Percentiles rank a stretch among this genome's conserved stretches.
Conservation (phyloP, 2,329 filamentous ascomycete species). For the Colletotrichum shisoi region DNA sequence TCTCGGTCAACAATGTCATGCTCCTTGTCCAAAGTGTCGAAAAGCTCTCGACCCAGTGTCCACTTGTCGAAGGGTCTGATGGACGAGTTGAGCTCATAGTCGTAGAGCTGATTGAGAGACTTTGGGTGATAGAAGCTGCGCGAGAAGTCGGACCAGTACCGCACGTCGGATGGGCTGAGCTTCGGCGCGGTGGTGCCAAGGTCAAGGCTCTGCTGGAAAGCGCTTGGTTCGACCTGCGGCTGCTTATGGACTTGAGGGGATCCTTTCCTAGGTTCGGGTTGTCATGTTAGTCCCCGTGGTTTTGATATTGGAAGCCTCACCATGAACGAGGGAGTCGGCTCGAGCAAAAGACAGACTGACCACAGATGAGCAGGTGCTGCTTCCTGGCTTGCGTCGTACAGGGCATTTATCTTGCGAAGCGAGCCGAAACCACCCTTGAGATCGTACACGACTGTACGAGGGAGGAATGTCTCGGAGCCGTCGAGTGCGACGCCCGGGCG, state of each 20-base stretch:
- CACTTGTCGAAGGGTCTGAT: slow-evolving; percentile 85
- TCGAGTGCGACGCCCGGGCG: slow-evolving; percentile 81
- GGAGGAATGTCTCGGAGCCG: slow-evolving; percentile 89
- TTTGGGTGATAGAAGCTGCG: slow-evolving; percentile 90
- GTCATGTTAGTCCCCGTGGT: slow-evolving; percentile 10
- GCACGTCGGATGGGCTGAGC: slow-evolving; percentile 74
- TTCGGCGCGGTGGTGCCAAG: slow-evolving; percentile 69
- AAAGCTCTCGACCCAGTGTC: slow-evolving; percentile 77
- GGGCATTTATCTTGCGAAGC: slow-evolving; percentile 82
- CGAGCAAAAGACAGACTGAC: slow-evolving; percentile 40
- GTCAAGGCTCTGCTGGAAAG: slow-evolving; percentile 83
- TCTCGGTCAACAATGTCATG: slow-evolving; percentile 92
- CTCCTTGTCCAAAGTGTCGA: slow-evolving; percentile 75
- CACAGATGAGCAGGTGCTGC: slow-evolving; percentile 46
- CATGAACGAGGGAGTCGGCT: neutral
- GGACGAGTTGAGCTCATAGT: slow-evolving; percentile 82
- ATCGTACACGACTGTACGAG: slow-evolving; percentile 91
- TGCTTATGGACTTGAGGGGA: slow-evolving; percentile 73
- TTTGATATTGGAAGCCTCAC: neutral
- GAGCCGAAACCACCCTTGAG: slow-evolving; percentile 93
- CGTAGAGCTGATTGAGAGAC: slow-evolving; percentile 84
- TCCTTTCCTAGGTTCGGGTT: slow-evolving; percentile 63
- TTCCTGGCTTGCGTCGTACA: slow-evolving; percentile 70
- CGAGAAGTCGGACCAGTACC: slow-evolving; percentile 97
- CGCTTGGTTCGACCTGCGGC: slow-evolving; percentile 70